A percentile compares a stretch with the other conserved stretches of the same genome.
phyloP scores from a whole-genome alignment of 495 filamentous ascomycete species.

The Elaphomyces granulatus region DNA sequence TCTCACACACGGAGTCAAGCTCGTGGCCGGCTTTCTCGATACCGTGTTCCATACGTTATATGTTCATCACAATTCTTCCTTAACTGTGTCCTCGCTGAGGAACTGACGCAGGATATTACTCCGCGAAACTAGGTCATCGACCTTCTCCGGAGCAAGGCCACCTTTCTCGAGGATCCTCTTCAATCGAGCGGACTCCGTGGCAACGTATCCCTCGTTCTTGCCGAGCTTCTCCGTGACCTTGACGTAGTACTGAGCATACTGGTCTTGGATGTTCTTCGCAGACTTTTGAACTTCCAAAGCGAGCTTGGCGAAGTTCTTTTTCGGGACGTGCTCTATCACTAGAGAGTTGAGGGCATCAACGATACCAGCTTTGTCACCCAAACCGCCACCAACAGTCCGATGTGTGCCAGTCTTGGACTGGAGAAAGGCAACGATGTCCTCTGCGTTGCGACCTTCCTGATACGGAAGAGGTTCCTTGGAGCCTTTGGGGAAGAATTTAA shows the following conservation, averaged over 20 bases:
- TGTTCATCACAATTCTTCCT: slow-evolving; percentile 71
- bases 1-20: too few species aligned
- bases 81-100: slow-evolving; percentile 28
- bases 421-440: slow-evolving; percentile 63
- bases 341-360: slow-evolving; percentile 62
- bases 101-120: slow-evolving; percentile 83
- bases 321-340: slow-evolving; percentile 47
- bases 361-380: slow-evolving; percentile 69
- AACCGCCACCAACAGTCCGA: slow-evolving; percentile 66
- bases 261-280: slow-evolving; percentile 52
- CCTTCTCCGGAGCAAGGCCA: slow-evolving; percentile 68
- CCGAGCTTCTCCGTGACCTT: slow-evolving; percentile 74
- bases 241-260: slow-evolving; percentile 89
- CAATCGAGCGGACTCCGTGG: slow-evolving; percentile 75
- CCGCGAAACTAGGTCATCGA: slow-evolving; percentile 75
- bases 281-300: slow-evolving; percentile 54
- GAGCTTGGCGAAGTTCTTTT: slow-evolving; percentile 39
- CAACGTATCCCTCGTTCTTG: slow-evolving; percentile 59
- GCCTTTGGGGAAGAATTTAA: slow-evolving; percentile 95
- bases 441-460: slow-evolving; percentile 62
- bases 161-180: slow-evolving; percentile 73
- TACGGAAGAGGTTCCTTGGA: slow-evolving; percentile 59
- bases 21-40: too few species aligned
- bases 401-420: slow-evolving; percentile 84
- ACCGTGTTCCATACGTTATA: too few species aligned